phyloP scores from a whole-genome alignment of 129 eudicot species.

The sunflower (Helianthus annuus) region DNA sequence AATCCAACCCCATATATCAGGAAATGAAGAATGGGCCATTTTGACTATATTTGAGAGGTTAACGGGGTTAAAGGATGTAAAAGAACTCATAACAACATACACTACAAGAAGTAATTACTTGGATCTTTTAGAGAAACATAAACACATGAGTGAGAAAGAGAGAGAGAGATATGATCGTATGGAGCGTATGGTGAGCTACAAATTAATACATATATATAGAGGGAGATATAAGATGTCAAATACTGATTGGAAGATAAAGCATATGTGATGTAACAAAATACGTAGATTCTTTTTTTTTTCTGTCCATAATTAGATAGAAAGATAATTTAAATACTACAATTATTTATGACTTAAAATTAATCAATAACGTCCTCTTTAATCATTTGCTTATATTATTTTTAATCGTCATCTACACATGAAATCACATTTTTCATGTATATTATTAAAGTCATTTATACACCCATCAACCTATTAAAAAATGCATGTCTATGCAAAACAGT shows the following conservation, averaged over 20 bases:
- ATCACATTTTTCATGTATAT: too few relatives aligned
- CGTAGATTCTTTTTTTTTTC: not conserved
- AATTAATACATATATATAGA: not conserved
- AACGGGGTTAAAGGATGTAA: not conserved
- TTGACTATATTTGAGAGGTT: not conserved
- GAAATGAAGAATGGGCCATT: constrained; percentile 45
- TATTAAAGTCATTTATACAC: too few relatives aligned
- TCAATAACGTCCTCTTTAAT: too few relatives aligned
- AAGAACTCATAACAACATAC: not conserved
- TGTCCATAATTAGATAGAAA: not conserved
- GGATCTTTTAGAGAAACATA: not conserved
- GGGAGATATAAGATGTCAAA: not conserved
- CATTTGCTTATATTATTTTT: too few relatives aligned
- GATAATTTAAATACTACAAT: not conserved
- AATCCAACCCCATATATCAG: constrained; percentile 76
- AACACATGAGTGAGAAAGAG: not conserved
- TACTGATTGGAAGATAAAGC: not conserved
- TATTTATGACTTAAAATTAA: too few relatives aligned
- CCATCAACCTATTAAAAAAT: too few relatives aligned
- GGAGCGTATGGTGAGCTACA: not conserved
- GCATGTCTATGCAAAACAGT: too few relatives aligned
- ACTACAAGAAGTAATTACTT: not conserved
- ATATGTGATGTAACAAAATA: not conserved
- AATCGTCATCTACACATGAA: too few relatives aligned
- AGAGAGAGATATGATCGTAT: not conserved